Percentiles rank a stretch among this genome's conserved stretches.
Evolutionary conservation across 2,329 filamentous ascomycete species (phyloP).

Genomic region (Xylaria sp.): DNA sequence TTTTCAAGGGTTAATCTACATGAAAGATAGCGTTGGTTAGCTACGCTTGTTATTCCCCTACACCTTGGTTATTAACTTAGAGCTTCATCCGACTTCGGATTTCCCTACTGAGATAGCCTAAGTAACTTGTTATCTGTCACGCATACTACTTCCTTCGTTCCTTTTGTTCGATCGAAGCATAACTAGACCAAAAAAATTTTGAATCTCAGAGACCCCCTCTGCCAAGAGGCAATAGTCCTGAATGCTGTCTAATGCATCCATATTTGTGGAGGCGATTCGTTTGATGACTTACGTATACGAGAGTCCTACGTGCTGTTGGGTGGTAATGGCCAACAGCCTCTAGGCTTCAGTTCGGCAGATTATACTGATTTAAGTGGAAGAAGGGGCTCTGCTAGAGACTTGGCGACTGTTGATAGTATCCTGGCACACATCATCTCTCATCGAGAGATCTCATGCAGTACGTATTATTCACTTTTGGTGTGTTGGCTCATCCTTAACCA

Average conservation of each 20-base stretch:
- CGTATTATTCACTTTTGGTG: neutral
- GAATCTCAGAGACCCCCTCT: neutral
- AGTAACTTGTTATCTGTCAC: neutral
- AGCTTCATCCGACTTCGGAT: neutral
- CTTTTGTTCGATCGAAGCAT: neutral
- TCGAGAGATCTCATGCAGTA: neutral
- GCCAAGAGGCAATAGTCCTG: neutral
- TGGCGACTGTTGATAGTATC: neutral
- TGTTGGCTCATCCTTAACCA: neutral
- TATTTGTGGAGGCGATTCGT: neutral
- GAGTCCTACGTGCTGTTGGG: too few relatives aligned
- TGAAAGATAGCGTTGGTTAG: too few relatives aligned
- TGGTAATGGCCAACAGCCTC: neutral
- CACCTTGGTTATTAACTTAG: neutral
- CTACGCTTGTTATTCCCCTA: neutral
- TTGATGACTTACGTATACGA: neutral
- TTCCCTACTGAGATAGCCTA: neutral
- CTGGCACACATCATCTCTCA: neutral
- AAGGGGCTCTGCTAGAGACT: too few relatives aligned
- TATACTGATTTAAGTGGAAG: neutral
- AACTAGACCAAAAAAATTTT: neutral
- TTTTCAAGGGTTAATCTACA: too few relatives aligned
- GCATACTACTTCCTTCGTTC: neutral
- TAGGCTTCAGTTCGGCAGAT: neutral
- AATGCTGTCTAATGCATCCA: neutral